Base-by-base conservation (phyloP, 2,329 filamentous ascomycete genomes). In the Aspergillus puulaauensis region DNA sequence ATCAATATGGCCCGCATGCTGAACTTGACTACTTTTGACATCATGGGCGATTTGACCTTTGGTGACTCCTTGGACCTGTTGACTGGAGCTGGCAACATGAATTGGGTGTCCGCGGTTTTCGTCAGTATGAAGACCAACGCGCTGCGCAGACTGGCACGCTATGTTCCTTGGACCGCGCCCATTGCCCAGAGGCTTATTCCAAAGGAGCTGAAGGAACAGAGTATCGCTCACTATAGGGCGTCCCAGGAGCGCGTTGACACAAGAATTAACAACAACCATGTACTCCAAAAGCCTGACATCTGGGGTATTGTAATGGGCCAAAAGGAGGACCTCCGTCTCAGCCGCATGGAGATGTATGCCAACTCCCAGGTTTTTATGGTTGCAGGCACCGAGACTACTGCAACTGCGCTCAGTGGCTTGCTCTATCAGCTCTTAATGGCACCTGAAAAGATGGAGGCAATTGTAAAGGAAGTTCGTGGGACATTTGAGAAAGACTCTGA, bases 381-480 rank as follows among this genome's bases (percentile, higher is more conserved):
- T 14, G 80, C 79, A 6, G 80, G 81, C 4, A 79, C 77, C 3
- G 81, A 83, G 63, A 84, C 81, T 5, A 82, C 80, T 1, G 78
- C 81, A 0, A 81, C 79, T 0, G 68, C 79, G 3, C 69, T 83
- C 15, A 73, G 60, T 65, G 78, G 61, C 63, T 71, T 59, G 14
- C 69, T 70, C 9, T 82, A 73, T 58, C 66, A 78, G 4, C 67
- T 83, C 8, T 64, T 79, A 2, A 71, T 67, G 4, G 69, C 79
- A 54, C 74, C 73, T 0, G 61, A 70, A 2, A 67, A 70, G 0
- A 62, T 80, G 49, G 59, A 66, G 2, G 75, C 70, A 33, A 68
- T 83, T 3, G 69, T 67, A 3, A 60, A 68, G 0, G 81, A 83
- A 58, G 68, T 82, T 4, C 73, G 79, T 3, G 55, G 61, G 1